Conservation (phyloP, 768 basidiomycete species). For the Auricularia sp. region DNA sequence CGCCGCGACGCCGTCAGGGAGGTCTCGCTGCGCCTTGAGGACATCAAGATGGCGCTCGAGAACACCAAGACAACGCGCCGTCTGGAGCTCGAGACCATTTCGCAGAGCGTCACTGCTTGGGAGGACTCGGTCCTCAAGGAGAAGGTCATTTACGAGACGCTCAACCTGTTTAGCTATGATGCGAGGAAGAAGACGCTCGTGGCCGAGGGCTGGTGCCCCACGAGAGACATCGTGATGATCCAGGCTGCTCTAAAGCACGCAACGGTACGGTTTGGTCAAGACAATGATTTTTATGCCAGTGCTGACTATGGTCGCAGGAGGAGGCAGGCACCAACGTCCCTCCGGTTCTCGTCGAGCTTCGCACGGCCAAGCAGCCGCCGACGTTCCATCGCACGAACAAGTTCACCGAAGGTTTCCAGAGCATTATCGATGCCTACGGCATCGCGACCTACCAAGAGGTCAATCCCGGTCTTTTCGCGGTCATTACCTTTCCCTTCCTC, state of each 20-base stretch:
- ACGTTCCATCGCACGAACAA: conserved; percentile 92
- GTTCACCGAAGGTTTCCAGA: conserved; percentile 94
- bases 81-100: conserved; percentile 70
- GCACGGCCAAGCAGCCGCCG: conserved; percentile 84
- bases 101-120: conserved; percentile 81
- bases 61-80: conserved; percentile 81
- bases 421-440: conserved; percentile 97
- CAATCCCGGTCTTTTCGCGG: conserved; percentile 89
- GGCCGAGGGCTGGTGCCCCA: conserved; percentile 96
- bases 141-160: conserved; percentile 90
- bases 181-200: conserved; percentile 87
- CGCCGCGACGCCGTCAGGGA: conserved; percentile 84
- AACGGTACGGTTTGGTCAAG: conserved; percentile 31
- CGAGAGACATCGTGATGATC: conserved; percentile 77
- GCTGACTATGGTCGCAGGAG: conserved; percentile 31
- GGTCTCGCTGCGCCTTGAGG: conserved; percentile 80
- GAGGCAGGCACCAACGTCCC: conserved; percentile 87
- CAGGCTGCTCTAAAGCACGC: conserved; percentile 84
- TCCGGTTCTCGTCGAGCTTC: conserved; percentile 84
- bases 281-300: conserved; percentile 17
- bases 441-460: conserved; percentile 91
- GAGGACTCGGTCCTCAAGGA: conserved; percentile 90
- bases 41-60: conserved; percentile 78
- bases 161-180: conserved; percentile 94
- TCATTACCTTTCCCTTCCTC: conserved; percentile 92